These are phyloP conservation scores for Leccinum fallax DNA, from an alignment of 1,284 basidiomycete species.

Conservation along the genomic window DNA sequence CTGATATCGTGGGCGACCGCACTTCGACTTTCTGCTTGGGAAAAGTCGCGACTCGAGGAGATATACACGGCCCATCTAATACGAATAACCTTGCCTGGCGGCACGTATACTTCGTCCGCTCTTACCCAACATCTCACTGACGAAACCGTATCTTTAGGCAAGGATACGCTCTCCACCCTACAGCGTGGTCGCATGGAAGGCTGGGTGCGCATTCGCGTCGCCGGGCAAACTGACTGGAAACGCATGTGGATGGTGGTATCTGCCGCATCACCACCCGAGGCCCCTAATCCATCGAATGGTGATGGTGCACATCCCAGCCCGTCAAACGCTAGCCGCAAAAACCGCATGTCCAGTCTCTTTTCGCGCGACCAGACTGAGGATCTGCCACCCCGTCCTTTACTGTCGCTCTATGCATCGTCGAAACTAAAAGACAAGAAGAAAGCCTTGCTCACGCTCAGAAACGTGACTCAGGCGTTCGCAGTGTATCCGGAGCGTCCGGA, in stretches of 20 bases:
- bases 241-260: slow-evolving; percentile 85
- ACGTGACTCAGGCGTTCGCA: slow-evolving; percentile 76
- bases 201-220: slow-evolving; percentile 89
- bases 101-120: slow-evolving; percentile 38
- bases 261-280: slow-evolving; percentile 41
- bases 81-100: slow-evolving; percentile 64
- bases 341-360: slow-evolving; percentile 72
- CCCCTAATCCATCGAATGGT: slow-evolving; percentile 10
- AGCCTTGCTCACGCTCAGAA: slow-evolving; percentile 56
- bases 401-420: slow-evolving; percentile 60
- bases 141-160: slow-evolving; percentile 46
- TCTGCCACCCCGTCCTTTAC: slow-evolving; percentile 33
- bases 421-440: slow-evolving; percentile 75
- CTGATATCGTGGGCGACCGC: slow-evolving; percentile 92
- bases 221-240: slow-evolving; percentile 97
- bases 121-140: slow-evolving; percentile 7
- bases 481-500: slow-evolving; percentile 96
- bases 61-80: slow-evolving; percentile 96
- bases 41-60: slow-evolving; percentile 94
- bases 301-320: slow-evolving; percentile 17
- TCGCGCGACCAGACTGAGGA: slow-evolving; percentile 43
- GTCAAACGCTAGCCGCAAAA: slow-evolving; percentile 44
- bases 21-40: slow-evolving; percentile 90
- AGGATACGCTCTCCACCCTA: slow-evolving; percentile 67
- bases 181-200: slow-evolving; percentile 84